Base-by-base conservation (phyloP, 306 rosid species). In the Hippophae gyantsensis region DNA sequence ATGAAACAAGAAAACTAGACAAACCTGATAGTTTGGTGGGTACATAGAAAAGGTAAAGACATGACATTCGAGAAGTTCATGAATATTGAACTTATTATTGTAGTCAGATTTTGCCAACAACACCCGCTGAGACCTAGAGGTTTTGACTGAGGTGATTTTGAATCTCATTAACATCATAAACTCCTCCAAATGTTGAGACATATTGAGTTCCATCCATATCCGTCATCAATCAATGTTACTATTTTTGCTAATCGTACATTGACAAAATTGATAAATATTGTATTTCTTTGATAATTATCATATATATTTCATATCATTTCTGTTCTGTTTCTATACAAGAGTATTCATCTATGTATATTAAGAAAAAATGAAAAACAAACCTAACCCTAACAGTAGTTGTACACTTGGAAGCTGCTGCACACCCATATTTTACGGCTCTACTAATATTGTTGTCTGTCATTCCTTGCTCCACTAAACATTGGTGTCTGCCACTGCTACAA, bases 21-120 rank as follows among this genome's bases (percentile, higher is more conserved):
- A n/a, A 13, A 72, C 76, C 63, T 72, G 76, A 42, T 59, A 49
- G 56, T 64, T 60, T 60, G 71, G 76, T 42, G 76, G 63, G 63
- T 60, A 72, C 76, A 72, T 65, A 51, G 68, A 72, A 7, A 60
- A 65, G 43, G 72, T 60, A 61, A 67, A 66, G 63, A 71, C 57
- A 8, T 57, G 40, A 57, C 66, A 71, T 53, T 71, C 51, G 9
- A 71, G 75, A 64, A 64, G 65, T 52, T 58, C 61, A 52, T 64
- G 65, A 46, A 64, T 51, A 23, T 41, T 70, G 32, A 59, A n/a
- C n/a, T n/a, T 60, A 52, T 60, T 60, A 48, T 52, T 32, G 42
- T 44, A 50, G 2, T 27, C 38, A 42, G 66, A 45, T 46, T 46
- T 52, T 38, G 58, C 57, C 2, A 43, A 47, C 32, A 69, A 44